phyloP scores from a whole-genome alignment of 2,329 filamentous ascomycete species.

The Verticillium dahliae region DNA sequence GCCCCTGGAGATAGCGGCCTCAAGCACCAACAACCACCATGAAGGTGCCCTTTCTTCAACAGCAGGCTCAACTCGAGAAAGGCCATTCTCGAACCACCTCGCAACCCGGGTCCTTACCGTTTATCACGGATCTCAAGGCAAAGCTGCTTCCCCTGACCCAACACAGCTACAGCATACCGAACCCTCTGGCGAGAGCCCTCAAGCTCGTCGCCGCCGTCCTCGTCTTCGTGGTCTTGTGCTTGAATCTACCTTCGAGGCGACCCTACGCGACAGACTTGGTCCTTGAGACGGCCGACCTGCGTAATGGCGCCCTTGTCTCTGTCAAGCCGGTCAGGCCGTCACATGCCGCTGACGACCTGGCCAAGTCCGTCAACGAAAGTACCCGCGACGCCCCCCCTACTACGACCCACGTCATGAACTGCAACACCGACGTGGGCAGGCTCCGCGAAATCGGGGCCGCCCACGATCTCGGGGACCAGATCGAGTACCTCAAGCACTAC shows the following conservation, averaged over 20 bases:
- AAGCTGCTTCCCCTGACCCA: conserved; percentile 14
- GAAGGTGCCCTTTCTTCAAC: background rate
- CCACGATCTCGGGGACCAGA: conserved; percentile 33
- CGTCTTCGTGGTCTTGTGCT: background rate
- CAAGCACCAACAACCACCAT: background rate
- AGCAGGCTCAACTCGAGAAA: background rate
- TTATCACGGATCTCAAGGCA: too few relatives aligned
- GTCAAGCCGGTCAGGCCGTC: background rate
- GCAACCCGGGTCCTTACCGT: background rate
- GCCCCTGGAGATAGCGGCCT: too few relatives aligned
- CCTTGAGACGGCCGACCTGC: conserved; percentile 1
- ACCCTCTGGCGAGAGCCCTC: conserved; percentile 37
- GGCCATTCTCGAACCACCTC: background rate
- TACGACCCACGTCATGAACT: conserved; percentile 29
- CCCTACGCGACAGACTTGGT: conserved; percentile 3
- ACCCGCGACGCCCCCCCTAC: conserved; percentile 9
- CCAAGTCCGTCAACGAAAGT: conserved; percentile 21
- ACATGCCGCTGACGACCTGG: conserved; percentile 14
- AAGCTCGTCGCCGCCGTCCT: background rate
- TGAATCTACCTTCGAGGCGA: background rate
- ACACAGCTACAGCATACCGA: conserved; percentile 41
- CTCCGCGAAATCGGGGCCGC: conserved; percentile 30
- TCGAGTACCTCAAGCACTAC: conserved; percentile 42
- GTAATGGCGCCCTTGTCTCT: background rate
- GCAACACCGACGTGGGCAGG: conserved; percentile 31